These are phyloP conservation scores for Solanum appendiculatum DNA, from an alignment of 257 asterid species.

Conservation along the genomic window DNA sequence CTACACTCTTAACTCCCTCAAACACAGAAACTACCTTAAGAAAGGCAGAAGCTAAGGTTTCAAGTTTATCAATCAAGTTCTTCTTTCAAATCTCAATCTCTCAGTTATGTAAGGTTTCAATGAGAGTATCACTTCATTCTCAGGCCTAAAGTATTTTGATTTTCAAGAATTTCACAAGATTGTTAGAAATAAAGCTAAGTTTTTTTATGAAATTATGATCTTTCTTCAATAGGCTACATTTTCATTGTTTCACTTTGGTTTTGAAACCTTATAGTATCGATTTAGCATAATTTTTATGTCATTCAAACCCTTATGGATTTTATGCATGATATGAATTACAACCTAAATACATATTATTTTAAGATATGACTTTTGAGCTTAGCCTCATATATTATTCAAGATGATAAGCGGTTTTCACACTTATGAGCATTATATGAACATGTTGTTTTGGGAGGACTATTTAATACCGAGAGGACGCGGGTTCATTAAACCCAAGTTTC, in stretches of 20 bases:
- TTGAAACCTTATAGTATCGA: no score
- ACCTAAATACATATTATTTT: no score
- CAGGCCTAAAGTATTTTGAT: background rate
- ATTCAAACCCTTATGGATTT: no score
- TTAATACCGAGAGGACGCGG: no score
- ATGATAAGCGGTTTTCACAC: background rate
- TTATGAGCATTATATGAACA: background rate
- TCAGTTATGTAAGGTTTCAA: background rate
- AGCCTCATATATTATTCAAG: no score
- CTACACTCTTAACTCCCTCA: background rate
- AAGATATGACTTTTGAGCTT: no score
- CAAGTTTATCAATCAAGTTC: no score
- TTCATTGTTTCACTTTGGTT: background rate
- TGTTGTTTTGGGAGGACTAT: background rate
- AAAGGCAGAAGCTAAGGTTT: no score
- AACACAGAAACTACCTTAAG: background rate
- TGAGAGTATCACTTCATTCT: background rate
- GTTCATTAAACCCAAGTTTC: background rate
- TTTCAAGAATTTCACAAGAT: background rate
- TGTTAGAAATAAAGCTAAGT: background rate
- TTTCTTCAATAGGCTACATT: background rate
- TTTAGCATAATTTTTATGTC: no score
- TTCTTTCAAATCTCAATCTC: no score
- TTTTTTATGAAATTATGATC: background rate
- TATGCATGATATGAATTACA: no score